These are phyloP conservation scores for Colletotrichum falcatum DNA, from an alignment of 2,329 filamentous ascomycete genomes.

Conservation along the genomic window DNA sequence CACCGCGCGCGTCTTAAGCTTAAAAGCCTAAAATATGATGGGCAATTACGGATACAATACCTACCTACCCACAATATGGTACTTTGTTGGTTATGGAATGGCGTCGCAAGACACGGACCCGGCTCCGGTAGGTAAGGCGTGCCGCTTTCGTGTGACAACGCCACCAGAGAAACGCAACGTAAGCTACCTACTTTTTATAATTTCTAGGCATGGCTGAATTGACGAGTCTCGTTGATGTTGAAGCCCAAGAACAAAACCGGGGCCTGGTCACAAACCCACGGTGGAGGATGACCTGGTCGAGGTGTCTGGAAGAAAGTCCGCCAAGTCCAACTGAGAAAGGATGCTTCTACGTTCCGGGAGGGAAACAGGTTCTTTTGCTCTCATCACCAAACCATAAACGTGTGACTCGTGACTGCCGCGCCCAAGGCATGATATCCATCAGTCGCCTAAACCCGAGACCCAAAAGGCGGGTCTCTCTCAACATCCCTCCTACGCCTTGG, in stretches of 20 bases:
- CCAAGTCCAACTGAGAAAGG: neutral
- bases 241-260: neutral
- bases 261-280: too few species aligned
- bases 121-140: neutral
- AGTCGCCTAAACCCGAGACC: neutral
- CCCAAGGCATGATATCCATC: neutral
- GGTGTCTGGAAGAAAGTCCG: neutral
- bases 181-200: neutral
- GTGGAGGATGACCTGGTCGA: neutral
- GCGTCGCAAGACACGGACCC: neutral
- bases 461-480: neutral
- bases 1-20: conserved; percentile 21
- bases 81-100: neutral
- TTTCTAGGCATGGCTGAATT: neutral
- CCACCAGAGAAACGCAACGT: neutral
- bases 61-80: too few species aligned
- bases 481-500: neutral
- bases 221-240: neutral
- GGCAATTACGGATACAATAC: neutral
- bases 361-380: neutral
- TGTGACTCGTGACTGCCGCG: neutral
- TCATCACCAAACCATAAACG: neutral
- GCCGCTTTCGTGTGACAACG: neutral
- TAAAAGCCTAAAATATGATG: conserved; percentile 27
- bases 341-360: neutral